A percentile compares a stretch with the other conserved stretches of the same genome.
Evolutionary conservation across 345 rosid species (phyloP).

Genomic region (Boechera retrofracta): DNA sequence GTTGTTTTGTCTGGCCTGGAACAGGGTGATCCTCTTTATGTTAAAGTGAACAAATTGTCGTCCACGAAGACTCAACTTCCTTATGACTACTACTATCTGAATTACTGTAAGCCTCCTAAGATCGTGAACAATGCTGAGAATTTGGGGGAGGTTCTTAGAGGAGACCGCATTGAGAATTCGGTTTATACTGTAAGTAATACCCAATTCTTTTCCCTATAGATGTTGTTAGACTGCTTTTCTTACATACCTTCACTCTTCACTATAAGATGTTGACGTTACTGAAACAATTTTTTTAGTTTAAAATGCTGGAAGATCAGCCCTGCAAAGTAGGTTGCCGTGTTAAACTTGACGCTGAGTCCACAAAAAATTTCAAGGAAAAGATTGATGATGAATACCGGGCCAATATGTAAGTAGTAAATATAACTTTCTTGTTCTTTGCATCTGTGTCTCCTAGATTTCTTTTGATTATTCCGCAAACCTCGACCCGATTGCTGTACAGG

Average conservation of each 20-base stretch:
- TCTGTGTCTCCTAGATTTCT: not conserved
- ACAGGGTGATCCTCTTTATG: constrained; percentile 65
- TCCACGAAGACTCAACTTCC: constrained; percentile 98
- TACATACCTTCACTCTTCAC: not conserved
- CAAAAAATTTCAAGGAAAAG: constrained; percentile 92
- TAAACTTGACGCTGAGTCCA: constrained; percentile 69
- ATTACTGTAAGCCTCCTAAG: constrained; percentile 75
- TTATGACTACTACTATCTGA: constrained; percentile 86
- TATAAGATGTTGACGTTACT: constrained; percentile 27
- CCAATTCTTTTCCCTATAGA: constrained; percentile 7
- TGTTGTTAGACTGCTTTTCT: constrained; percentile 1
- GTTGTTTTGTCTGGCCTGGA: constrained; percentile 26
- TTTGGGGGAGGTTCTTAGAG: constrained; percentile 94
- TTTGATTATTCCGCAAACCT: not conserved
- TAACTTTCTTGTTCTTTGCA: not conserved
- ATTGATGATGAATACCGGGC: constrained; percentile 93
- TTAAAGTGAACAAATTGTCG: constrained; percentile 96
- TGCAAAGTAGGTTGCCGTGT: constrained; percentile 76
- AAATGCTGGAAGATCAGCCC: constrained; percentile 85
- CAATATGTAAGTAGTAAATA: constrained; percentile 69
- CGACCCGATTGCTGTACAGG: constrained; percentile 54
- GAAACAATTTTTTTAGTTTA: constrained; percentile 58
- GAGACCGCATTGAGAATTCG: constrained; percentile 98
- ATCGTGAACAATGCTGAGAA: constrained; percentile 83
- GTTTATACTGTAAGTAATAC: constrained; percentile 64